These are phyloP conservation scores for Candida ipomoeae DNA, from an alignment of 805 yeast species.

Conservation along the genomic window DNA sequence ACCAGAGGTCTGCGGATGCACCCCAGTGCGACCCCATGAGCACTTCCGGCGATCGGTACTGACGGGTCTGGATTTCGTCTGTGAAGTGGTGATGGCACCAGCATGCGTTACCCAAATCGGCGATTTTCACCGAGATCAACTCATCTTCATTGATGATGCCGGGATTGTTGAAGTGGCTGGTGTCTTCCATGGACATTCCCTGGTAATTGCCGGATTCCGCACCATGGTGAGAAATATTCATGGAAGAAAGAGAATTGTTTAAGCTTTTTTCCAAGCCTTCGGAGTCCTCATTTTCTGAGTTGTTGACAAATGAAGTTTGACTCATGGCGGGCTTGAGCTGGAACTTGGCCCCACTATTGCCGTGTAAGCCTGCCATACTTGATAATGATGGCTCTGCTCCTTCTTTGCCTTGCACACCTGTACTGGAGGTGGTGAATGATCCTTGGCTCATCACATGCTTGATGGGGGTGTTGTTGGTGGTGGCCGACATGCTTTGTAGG, in stretches of 20 bases:
- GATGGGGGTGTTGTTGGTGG: constrained; percentile 41
- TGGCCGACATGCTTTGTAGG: constrained; percentile 30
- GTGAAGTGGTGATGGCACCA: constrained; percentile 61
- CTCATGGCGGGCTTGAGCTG: constrained; percentile 8
- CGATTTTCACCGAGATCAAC: constrained; percentile 51
- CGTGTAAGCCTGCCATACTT: background rate
- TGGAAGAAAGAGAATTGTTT: constrained; percentile 37
- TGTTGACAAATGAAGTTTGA: constrained; percentile 14
- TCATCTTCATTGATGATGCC: constrained; percentile 40
- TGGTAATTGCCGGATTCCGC: constrained; percentile 18
- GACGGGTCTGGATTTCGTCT: constrained; percentile 65
- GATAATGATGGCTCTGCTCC: background rate
- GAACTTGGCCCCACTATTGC: background rate
- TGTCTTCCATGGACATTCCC: constrained; percentile 7
- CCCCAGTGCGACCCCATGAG: constrained; percentile 58
- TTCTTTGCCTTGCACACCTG: background rate
- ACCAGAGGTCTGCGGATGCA: constrained; percentile 60
- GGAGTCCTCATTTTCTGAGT: constrained; percentile 15
- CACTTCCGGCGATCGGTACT: constrained; percentile 63
- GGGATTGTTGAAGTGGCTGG: constrained; percentile 8
- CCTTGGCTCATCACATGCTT: constrained; percentile 20
- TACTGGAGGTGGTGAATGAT: constrained; percentile 9
- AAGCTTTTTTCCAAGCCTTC: constrained; percentile 24
- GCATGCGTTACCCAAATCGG: constrained; percentile 70
- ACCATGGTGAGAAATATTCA: constrained; percentile 32